Conservation (phyloP, 345 rosid genomes). For the Theobroma cacao region DNA sequence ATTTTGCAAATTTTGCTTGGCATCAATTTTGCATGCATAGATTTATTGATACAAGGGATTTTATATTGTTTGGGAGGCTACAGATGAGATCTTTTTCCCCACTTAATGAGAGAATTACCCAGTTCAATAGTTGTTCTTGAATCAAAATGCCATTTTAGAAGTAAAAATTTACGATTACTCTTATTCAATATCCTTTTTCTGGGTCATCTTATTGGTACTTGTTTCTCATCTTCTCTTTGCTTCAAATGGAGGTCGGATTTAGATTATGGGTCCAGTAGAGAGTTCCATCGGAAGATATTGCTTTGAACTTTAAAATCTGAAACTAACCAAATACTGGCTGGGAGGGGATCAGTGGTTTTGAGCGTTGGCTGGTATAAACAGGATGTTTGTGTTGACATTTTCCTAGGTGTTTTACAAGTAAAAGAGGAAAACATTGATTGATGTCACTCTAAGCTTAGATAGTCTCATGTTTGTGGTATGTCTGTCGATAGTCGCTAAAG, state of each 20-base stretch:
- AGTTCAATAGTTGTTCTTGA: neutral
- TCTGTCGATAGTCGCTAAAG: neutral
- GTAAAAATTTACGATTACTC: neutral
- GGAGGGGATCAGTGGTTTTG: too few relatives aligned
- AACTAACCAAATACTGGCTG: too few relatives aligned
- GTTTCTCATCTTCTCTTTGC: too few relatives aligned
- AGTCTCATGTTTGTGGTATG: neutral
- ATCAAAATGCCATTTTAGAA: neutral
- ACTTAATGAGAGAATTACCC: neutral
- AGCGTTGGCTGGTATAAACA: too few relatives aligned
- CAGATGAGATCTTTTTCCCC: neutral
- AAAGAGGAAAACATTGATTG: neutral
- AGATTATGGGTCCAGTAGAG: too few relatives aligned
- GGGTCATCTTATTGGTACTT: too few relatives aligned
- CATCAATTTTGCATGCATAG: neutral
- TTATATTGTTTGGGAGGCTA: neutral
- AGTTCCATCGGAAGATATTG: too few relatives aligned
- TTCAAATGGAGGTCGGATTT: too few relatives aligned
- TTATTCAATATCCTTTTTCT: too few relatives aligned
- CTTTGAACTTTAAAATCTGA: too few relatives aligned
- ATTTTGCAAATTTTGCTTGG: neutral
- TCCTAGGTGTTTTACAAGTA: neutral
- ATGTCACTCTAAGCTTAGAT: neutral
- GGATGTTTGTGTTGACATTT: too few relatives aligned
- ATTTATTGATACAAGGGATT: neutral